Base-by-base conservation (phyloP, 2,329 filamentous ascomycete genomes). In the Xenoacremonium recifei region DNA sequence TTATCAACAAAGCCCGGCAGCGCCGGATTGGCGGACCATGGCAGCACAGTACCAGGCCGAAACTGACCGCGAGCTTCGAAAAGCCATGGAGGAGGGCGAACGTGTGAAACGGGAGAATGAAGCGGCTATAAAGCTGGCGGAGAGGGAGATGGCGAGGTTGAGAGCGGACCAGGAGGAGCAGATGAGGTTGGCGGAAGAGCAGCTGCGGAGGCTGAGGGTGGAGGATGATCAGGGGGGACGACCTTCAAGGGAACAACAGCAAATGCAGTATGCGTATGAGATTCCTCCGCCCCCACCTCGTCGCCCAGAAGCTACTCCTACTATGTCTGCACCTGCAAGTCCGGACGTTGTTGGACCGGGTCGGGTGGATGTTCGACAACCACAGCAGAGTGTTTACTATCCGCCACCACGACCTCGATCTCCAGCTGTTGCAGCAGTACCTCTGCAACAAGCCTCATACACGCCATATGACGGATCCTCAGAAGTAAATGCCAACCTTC, bases 1-100 rank as follows among this genome's bases (percentile, higher is more conserved):
- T n/a, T 34, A 42, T 4, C 36, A 48, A 9, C 27, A 34, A 27
- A 27, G 23, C 23, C 23, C 23, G 7, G 39, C 45, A 5, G 43
- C 52, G 6, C 15, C 48, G 0, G 54, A 55, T 21, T 50, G 50
- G 40, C 48, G 43, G 10, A 44, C 51, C 15, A 53, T 58, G 4
- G 55, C 55, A 12, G 51, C 53, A 3, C 49, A 50, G 16, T 57
- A 47, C 19, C 48, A 49, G 11, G 44, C 44, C 6, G 48, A 57
- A 19, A 18, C 27, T 7, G 30, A 27, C 23, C 9, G 13, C 23
- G 23, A 27, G n/a, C n/a, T n/a, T 27, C 7, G 23, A 27, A 7
- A 27, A 27, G 23, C 23, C 13, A 13, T 13, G 23, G 23, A 27
- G 23, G 13, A n/a, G n/a, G n/a, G n/a, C n/a, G n/a, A 27, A 27